Base-by-base conservation (phyloP, 768 basidiomycete genomes). In the Boletus rubescentipes region DNA sequence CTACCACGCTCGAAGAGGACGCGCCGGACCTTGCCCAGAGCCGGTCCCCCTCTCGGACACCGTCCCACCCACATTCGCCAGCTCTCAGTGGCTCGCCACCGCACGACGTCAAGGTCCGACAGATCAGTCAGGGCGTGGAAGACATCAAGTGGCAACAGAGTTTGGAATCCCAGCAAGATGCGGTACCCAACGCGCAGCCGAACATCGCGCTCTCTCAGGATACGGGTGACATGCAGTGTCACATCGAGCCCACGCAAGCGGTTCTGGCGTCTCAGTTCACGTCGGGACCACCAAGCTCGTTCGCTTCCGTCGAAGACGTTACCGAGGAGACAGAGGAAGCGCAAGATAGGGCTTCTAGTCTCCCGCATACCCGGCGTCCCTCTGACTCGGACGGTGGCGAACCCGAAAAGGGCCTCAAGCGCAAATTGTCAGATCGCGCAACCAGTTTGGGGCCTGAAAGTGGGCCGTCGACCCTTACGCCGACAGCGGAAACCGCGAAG, bases 61-160 rank as follows among this genome's bases (percentile, higher is more conserved):
- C 70, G 3, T 67, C 72, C 5, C 44, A 64, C 18, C 62, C 71
- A 2, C 59, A 65, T 21, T 70, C 68, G 0, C 68, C 66, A 3
- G 61, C 42, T 5, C 62, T 68, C 31, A 76, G 77, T 48, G 77
- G 76, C 50, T 90, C 90, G n/a, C 88, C 90, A 4, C 86, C 84
- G 4, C 81, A 84, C 59, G 87, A 90, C 70, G 81, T 87, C 72
- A 90, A 87, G 75, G 82, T 87, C 53, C 80, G 86, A 47, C 88
- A 89, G 73, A 88, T 89, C 61, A 89, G 86, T 57, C 84, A 84
- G 63, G 85, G 86, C 26, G 87, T 90, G 31, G 87, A 89, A 67
- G 89, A 90, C 65, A 80, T 89, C 58, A 83, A 75, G 64, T 88
- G 87, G 88, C 77, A 79, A 66, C 83, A 80, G 53, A 70, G 34